phyloP scores from a whole-genome alignment of 306 rosid genomes.

The Spatholobus suberectus region DNA sequence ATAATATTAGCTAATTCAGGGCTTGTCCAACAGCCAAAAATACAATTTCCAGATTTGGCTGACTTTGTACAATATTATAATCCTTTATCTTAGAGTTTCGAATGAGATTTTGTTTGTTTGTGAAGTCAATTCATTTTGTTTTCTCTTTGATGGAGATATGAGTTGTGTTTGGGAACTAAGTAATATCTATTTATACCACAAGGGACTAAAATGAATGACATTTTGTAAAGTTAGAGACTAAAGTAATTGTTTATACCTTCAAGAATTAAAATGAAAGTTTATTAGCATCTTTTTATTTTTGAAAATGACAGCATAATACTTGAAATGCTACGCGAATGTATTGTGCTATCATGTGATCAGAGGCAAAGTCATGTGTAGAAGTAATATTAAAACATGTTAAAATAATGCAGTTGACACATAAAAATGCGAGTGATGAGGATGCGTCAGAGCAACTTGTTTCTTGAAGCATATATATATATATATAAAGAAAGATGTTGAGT shows the following conservation, averaged over 20 bases:
- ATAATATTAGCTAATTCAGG: conserved; percentile 10
- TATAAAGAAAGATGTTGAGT: background rate
- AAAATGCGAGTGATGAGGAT: background rate
- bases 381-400: background rate
- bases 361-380: background rate
- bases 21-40: background rate
- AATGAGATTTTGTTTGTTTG: conserved; percentile 19
- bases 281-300: background rate
- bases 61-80: conserved; percentile 3
- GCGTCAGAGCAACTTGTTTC: background rate
- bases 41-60: background rate
- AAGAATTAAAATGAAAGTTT: background rate
- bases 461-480: background rate
- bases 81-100: background rate
- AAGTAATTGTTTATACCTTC: background rate
- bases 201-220: background rate
- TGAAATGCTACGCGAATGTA: background rate
- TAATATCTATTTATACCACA: background rate
- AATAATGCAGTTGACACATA: background rate
- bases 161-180: background rate
- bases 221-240: background rate
- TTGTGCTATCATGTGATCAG: background rate
- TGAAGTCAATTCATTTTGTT: conserved; percentile 17
- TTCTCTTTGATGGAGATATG: background rate
- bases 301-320: background rate